Evolutionary conservation across 1,139 yeast species (phyloP).

Genomic region (Blastobotrys petasosporus): DNA sequence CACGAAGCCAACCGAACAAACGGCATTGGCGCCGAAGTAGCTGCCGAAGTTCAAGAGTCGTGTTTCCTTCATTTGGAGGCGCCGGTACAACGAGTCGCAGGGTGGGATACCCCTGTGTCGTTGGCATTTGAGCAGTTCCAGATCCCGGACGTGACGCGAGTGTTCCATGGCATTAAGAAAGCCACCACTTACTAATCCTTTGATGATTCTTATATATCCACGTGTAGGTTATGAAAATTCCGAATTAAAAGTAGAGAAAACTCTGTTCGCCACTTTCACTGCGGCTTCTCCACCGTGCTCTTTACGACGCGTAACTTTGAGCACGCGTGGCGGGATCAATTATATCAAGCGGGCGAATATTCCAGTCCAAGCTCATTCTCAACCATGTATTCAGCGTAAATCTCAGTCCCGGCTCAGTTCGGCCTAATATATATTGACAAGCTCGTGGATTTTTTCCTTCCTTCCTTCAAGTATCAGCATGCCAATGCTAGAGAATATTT

Average conservation of each 20-base stretch:
- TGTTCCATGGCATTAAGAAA: slow-evolving; percentile 32
- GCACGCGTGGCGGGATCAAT: too few species aligned
- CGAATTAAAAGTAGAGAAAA: slow-evolving; percentile 2
- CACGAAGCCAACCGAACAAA: slow-evolving; percentile 33
- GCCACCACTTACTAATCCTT: slow-evolving; percentile 24
- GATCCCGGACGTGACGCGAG: slow-evolving; percentile 33
- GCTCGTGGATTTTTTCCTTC: too few species aligned
- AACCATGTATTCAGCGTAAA: too few species aligned
- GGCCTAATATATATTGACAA: too few species aligned
- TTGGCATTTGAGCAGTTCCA: slow-evolving; percentile 31
- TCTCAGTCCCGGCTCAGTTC: too few species aligned
- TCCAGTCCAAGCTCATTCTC: too few species aligned
- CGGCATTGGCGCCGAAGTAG: slow-evolving; percentile 34
- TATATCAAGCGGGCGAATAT: too few species aligned
- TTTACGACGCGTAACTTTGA: too few species aligned
- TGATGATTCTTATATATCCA: too few species aligned
- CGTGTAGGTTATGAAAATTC: too few species aligned
- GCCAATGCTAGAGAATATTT: too few species aligned
- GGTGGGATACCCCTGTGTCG: slow-evolving; percentile 34
- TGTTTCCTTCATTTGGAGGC: slow-evolving; percentile 33
- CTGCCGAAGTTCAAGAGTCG: slow-evolving; percentile 33
- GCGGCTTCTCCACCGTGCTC: not conserved
- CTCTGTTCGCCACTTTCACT: not conserved
- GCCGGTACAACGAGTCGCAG: slow-evolving; percentile 35
- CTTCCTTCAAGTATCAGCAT: too few species aligned